Evolutionary conservation across 768 basidiomycete genomes (phyloP), one percentile per base, ranked within the genome.

Genomic region (Hygrophoropsis aurantiaca): DNA sequence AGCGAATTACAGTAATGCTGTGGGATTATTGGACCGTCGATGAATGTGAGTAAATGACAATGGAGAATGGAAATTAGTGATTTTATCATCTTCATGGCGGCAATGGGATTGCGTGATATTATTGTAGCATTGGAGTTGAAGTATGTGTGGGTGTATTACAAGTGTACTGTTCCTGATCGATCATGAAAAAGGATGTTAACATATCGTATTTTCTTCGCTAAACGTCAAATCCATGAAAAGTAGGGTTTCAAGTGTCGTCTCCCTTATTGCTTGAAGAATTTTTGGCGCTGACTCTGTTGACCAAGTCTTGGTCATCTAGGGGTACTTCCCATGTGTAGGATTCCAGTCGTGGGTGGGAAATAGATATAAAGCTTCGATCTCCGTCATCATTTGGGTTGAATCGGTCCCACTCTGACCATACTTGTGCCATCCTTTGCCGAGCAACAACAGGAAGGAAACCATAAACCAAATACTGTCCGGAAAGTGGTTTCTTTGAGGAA

Each of bases 401-500:
- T 16, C 73, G 72, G 33, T 58, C 56, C 77, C 79, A 78, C 11
- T 21, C 30, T 11, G 23, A 43, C 10, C 8, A 18, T 11, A 24
- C 20, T 21, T 38, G 15, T 11, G 21, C 6, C 35, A 19, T 35
- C 4, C 36, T 33, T 13, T 21, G 32, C 34, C 65, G 69, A 10
- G 58, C 59, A 13, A 84, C 66, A 4, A 85, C 78, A 4, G 82
- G 85, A 90, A 16, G 71, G 56, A 64, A 88, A 90, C 86, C 86
- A 91, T 16, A 86, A 64, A 16, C 90, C 90, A 53, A 93, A 89
- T 2, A 84, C 82, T 4, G 74, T 70, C 89, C 90, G 91, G 64
- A 92, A 93, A 0, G 80, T 70, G 0, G 78, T 71, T 60, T 92
- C 90, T 54, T 87, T 88, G 1, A 75, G 49, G 23, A 89, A 71